Evolutionary conservation across 164 flowering plant species (phyloP).

Genomic region (Vitis vinifera): DNA sequence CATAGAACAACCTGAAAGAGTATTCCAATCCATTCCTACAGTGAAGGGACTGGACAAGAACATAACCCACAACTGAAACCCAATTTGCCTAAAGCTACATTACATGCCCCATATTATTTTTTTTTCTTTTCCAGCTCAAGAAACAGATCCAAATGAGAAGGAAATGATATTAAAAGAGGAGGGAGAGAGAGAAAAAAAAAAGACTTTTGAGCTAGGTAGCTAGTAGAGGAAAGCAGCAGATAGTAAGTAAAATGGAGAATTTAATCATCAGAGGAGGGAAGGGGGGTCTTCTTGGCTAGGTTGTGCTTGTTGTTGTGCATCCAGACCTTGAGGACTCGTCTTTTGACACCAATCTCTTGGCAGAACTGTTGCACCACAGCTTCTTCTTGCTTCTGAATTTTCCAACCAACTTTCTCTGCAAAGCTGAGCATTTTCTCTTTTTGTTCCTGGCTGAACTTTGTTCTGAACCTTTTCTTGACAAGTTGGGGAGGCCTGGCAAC

Average conservation of each 20-base stretch:
- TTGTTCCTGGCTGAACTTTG: conserved; percentile 81
- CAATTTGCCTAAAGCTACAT: neutral
- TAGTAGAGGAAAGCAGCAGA: too few species aligned
- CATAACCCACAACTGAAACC: conserved; percentile 4
- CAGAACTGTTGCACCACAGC: conserved; percentile 78
- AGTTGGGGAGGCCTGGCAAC: conserved; percentile 26
- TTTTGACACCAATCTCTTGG: conserved; percentile 81
- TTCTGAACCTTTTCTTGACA: conserved; percentile 75
- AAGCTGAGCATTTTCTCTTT: conserved; percentile 84
- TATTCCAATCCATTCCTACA: neutral
- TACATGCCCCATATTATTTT: too few species aligned
- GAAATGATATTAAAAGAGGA: too few species aligned
- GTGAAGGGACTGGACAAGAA: conserved; percentile 1
- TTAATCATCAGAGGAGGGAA: neutral
- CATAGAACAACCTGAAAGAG: neutral
- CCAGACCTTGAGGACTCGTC: conserved; percentile 94
- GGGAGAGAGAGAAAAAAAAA: too few species aligned
- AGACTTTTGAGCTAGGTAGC: too few species aligned
- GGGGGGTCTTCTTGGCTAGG: conserved; percentile 57
- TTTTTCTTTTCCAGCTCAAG: neutral
- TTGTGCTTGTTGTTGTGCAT: conserved; percentile 95
- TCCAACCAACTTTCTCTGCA: conserved; percentile 92
- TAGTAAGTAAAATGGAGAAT: neutral
- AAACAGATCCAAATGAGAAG: neutral
- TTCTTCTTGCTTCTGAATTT: conserved; percentile 86